These are phyloP conservation scores for Bryum argenteum DNA, from an alignment of 225 moss, liverwort and hornwort species.

Conservation along the genomic window DNA sequence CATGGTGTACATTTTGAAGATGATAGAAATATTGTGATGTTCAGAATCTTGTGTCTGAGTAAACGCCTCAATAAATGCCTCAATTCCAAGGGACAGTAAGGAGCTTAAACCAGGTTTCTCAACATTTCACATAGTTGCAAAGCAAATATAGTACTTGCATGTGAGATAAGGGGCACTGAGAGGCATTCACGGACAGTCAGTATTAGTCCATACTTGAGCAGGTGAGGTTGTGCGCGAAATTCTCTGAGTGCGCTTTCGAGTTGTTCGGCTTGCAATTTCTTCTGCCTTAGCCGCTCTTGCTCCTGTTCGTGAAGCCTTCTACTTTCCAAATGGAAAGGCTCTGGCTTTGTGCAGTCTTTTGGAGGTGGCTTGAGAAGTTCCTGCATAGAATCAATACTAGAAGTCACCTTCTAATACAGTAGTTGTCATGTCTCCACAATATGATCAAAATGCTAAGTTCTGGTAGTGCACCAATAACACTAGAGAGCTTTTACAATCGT, in stretches of 20 bases:
- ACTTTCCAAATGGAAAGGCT: constrained; percentile 82
- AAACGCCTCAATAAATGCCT: background rate
- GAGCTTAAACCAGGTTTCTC: background rate
- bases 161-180: background rate
- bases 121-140: too few relatives aligned
- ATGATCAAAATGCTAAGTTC: background rate
- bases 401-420: constrained; percentile 10
- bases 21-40: background rate
- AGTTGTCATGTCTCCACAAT: constrained; percentile 6
- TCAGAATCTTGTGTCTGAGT: background rate
- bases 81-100: background rate
- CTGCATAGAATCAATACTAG: constrained; percentile 33
- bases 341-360: constrained; percentile 69
- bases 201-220: constrained; percentile 50
- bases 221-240: constrained; percentile 78
- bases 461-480: background rate
- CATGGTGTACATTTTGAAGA: background rate
- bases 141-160: too few relatives aligned
- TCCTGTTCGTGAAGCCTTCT: constrained; percentile 74
- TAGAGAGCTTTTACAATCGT: background rate
- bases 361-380: constrained; percentile 70
- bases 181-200: background rate
- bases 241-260: constrained; percentile 61
- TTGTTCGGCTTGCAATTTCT: constrained; percentile 45
- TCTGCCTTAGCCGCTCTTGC: constrained; percentile 38